A percentile compares a stretch with the other conserved stretches of the same genome.
Conservation (phyloP, 164 flowering plant genomes). For the Pachysandra terminalis region DNA sequence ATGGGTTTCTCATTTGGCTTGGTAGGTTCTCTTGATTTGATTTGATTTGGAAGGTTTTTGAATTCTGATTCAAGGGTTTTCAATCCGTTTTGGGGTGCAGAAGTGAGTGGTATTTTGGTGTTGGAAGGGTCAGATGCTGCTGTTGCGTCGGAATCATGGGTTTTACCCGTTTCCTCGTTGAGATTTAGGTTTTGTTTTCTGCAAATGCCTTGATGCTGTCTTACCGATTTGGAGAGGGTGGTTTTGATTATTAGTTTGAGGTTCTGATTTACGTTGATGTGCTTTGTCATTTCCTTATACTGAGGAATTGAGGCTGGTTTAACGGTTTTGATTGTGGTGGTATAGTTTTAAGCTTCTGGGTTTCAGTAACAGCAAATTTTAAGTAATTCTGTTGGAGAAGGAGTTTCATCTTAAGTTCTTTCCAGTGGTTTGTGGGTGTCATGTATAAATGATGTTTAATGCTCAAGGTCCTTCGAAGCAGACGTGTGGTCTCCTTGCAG, state of each 20-base stretch:
- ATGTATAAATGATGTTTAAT: conserved; percentile 46
- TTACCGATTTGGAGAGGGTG: not conserved
- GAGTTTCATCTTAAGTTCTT: not conserved
- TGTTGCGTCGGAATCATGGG: too few relatives aligned
- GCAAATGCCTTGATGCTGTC: not conserved
- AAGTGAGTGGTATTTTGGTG: not conserved
- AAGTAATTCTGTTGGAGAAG: not conserved
- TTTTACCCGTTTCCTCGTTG: not conserved
- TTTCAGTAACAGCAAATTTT: not conserved
- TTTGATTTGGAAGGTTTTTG: conserved; percentile 3
- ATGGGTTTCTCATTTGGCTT: too few relatives aligned
- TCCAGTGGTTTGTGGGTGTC: conserved; percentile 1
- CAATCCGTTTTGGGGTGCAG: not conserved
- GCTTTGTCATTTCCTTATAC: conserved; percentile 1
- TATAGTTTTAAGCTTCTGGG: not conserved
- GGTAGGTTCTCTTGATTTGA: conserved; percentile 13
- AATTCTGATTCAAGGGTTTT: conserved; percentile 8
- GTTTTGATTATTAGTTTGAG: conserved; percentile 7
- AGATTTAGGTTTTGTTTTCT: conserved; percentile 1
- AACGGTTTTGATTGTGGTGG: not conserved
- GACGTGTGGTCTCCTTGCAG: conserved; percentile 61
- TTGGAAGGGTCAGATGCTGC: not conserved
- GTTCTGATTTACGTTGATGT: not conserved
- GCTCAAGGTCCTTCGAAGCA: conserved; percentile 53
- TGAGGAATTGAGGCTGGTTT: conserved; percentile 6